Conservation (phyloP, 441 rosid species). For the Macaranga tanarius region DNA sequence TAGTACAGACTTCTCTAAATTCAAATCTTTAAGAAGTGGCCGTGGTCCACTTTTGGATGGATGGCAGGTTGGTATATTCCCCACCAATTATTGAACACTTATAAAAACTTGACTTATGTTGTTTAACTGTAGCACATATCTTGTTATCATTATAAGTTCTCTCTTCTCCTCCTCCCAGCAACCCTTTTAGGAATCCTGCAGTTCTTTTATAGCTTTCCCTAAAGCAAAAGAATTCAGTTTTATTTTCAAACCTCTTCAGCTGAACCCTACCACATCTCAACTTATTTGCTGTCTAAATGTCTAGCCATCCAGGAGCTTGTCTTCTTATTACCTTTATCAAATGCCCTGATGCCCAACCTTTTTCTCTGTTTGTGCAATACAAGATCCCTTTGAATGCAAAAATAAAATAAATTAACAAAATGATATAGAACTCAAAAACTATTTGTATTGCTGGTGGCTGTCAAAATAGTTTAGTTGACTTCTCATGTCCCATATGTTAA, state of each 20-base stretch:
- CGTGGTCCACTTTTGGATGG: conserved; percentile 65
- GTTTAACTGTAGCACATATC: too few relatives aligned
- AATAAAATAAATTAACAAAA: too few relatives aligned
- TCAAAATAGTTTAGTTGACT: background rate
- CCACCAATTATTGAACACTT: background rate
- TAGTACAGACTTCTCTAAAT: conserved; percentile 45
- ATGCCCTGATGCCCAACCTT: background rate
- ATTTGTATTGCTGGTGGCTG: too few relatives aligned
- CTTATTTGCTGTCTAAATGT: background rate
- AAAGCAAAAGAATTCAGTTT: too few relatives aligned
- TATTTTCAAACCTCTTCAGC: background rate
- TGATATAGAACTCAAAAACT: too few relatives aligned
- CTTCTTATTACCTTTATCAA: background rate
- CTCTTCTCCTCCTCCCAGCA: background rate
- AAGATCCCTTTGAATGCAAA: too few relatives aligned
- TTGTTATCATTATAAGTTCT: background rate
- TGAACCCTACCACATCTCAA: background rate
- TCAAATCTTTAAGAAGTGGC: conserved; percentile 49
- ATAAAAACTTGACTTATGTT: too few relatives aligned
- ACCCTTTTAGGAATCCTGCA: background rate
- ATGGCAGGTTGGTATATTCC: conserved; percentile 56
- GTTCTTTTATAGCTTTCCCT: background rate
- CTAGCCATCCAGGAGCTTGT: background rate
- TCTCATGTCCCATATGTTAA: background rate
- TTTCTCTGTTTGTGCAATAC: background rate